A percentile compares a stretch with the other conserved stretches of the same genome.
Evolutionary conservation across 2,329 filamentous ascomycete genomes (phyloP).

Genomic region (Penicillium paneum): DNA sequence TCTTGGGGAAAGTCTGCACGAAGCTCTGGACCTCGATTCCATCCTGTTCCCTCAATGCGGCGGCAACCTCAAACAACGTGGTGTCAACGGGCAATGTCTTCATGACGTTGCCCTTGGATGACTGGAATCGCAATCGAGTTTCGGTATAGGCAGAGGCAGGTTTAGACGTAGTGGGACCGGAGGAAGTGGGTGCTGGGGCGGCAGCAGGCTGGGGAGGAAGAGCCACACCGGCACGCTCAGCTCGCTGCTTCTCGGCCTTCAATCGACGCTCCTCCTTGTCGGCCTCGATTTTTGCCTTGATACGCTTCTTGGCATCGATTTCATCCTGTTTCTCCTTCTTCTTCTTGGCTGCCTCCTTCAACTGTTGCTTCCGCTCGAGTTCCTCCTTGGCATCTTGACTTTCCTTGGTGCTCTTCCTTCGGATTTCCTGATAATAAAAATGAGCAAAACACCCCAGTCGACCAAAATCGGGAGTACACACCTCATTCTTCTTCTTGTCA

Average conservation of each 20-base stretch:
- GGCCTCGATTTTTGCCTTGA: conserved; percentile 89
- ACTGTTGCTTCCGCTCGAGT: conserved; percentile 78
- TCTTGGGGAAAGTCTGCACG: conserved; percentile 80
- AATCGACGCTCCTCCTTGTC: conserved; percentile 86
- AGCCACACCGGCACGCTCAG: conserved; percentile 72
- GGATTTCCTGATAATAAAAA: conserved; percentile 53
- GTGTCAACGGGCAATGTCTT: conserved; percentile 88
- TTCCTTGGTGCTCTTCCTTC: conserved; percentile 85
- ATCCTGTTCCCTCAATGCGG: conserved; percentile 68
- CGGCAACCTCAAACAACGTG: conserved; percentile 87
- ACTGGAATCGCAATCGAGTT: conserved; percentile 78
- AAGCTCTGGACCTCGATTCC: conserved; percentile 72
- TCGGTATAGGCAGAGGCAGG: conserved; percentile 72
- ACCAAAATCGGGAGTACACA: conserved; percentile 32
- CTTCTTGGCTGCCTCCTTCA: conserved; percentile 87
- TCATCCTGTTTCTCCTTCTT: conserved; percentile 84
- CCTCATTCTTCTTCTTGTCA: conserved; percentile 81
- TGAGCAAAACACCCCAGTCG: not conserved
- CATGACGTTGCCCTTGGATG: conserved; percentile 68
- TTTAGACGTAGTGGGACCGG: conserved; percentile 54
- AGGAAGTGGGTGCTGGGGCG: conserved; percentile 42
- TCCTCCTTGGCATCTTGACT: conserved; percentile 87
- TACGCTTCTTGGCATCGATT: conserved; percentile 77
- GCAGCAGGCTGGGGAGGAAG: conserved; percentile 49
- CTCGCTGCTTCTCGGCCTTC: conserved; percentile 82